Base-by-base conservation (phyloP, 345 rosid genomes). In the Citrus unshiu region DNA sequence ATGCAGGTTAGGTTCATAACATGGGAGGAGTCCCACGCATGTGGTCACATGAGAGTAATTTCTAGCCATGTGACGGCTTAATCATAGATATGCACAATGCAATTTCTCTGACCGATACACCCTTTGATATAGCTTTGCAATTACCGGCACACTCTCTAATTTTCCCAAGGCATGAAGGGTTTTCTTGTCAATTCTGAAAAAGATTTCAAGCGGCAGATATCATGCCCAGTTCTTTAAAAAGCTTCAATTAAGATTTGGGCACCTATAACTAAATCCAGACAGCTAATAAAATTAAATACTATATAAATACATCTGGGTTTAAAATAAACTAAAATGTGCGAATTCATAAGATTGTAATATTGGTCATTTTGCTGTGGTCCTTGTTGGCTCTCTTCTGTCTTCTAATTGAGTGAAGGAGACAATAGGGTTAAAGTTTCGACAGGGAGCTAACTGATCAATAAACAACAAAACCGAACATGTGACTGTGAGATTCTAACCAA, bases 1-100 rank as follows among this genome's bases (percentile, higher is more conserved):
- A 54, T 72, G 78, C 56, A 61, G 70, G 67, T 58, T 46, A 61
- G 70, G 67, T 58, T 46, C 64, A 61, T 70, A 78, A 77, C 85
- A 81, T 72, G 81, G 70, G 73, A 72, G 40, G 32, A 82, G 81
- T 37, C 82, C 68, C 12, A n/a, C 65, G 75, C 91, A 88, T 83
- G 93, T 85, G 88, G 74, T 30, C 89, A 83, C 87, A 88, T 81
- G 89, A 85, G 79, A 78, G 82, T 69, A 81, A 74, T 79, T 78
- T 75, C 78, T 29, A 51, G 79, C 88, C 92, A 89, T 87, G 90
- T 86, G 92, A 81, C 9, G 19, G 43, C 84, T 82, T 69, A 73
- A 83, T 75, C 87, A 86, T 77, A 75, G 13, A 70, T 62, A 66
- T 24, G 56, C 34, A 59, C 18, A 56, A 46, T 29, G 8, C 22